Conservation (phyloP, 2,329 filamentous ascomycete species). For the Scedosporium aurantiacum region DNA sequence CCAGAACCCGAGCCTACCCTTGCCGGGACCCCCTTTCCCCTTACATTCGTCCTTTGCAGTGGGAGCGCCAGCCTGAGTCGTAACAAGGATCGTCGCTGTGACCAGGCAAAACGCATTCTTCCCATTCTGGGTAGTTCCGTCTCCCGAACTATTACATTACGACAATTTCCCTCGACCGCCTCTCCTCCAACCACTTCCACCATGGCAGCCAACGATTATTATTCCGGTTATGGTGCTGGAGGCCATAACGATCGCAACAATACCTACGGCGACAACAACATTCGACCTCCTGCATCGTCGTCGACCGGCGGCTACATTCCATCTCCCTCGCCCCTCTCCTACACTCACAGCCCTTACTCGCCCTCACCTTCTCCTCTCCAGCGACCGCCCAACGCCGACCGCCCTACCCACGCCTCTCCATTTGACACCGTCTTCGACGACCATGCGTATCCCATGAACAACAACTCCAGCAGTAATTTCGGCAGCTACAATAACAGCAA, state of each 20-base stretch:
- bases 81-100: background rate
- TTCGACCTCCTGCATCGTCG: slow-evolving; percentile 1
- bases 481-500: slow-evolving; percentile 10
- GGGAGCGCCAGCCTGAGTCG: background rate
- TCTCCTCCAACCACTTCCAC: background rate
- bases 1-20: background rate
- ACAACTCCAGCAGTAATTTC: slow-evolving; percentile 14
- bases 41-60: background rate
- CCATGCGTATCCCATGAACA: slow-evolving; percentile 47
- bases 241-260: slow-evolving; percentile 5
- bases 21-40: background rate
- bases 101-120: background rate
- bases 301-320: slow-evolving; percentile 7
- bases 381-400: slow-evolving; percentile 23
- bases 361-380: slow-evolving; percentile 11
- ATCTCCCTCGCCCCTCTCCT: slow-evolving; percentile 9
- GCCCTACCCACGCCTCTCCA: slow-evolving; percentile 34
- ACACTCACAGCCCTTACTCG: slow-evolving; percentile 3
- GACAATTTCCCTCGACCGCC: background rate
- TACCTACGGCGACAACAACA: slow-evolving; percentile 5
- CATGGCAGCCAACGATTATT: slow-evolving; percentile 12
- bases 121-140: background rate
- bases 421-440: slow-evolving; percentile 60
- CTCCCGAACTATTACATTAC: background rate
- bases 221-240: slow-evolving; percentile 6